A percentile compares a stretch with the other conserved stretches of the same genome.
Evolutionary conservation across 1,284 basidiomycete species (phyloP).

Genomic region (Pseudozyma sp.): DNA sequence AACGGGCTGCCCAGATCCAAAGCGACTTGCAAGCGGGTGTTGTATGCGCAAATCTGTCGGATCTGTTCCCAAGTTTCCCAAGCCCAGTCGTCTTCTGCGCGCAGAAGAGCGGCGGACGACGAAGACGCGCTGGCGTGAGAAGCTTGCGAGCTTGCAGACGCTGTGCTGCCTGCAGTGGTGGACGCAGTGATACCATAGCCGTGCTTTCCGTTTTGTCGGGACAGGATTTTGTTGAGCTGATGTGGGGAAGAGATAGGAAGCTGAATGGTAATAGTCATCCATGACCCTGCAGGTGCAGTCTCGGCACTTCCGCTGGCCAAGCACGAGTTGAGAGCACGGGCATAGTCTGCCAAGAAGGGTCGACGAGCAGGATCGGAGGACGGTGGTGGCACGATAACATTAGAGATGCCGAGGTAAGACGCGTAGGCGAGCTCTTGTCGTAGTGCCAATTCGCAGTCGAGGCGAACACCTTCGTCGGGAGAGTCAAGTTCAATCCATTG

Average conservation of each 20-base stretch:
- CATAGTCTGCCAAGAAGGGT: slow-evolving; percentile 87
- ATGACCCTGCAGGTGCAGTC: slow-evolving; percentile 48
- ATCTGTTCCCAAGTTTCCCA: slow-evolving; percentile 99
- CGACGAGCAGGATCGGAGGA: slow-evolving; percentile 75
- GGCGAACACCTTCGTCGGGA: slow-evolving; percentile 90
- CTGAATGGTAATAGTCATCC: slow-evolving; percentile 62
- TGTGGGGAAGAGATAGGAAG: slow-evolving; percentile 63
- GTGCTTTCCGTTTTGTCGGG: slow-evolving; percentile 40
- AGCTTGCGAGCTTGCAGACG: slow-evolving; percentile 37
- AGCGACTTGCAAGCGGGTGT: slow-evolving; percentile 79
- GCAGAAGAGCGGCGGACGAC: slow-evolving; percentile 76
- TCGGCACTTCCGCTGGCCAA: slow-evolving; percentile 54
- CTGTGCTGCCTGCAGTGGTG: slow-evolving; percentile 35
- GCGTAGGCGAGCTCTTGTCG: slow-evolving; percentile 93
- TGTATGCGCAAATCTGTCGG: slow-evolving; percentile 87
- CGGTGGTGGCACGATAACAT: slow-evolving; percentile 89
- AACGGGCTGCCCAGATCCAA: slow-evolving; percentile 89
- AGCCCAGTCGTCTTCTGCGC: slow-evolving; percentile 71
- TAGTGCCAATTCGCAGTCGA: slow-evolving; percentile 94
- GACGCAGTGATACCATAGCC: slow-evolving; percentile 36
- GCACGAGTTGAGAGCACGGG: slow-evolving; percentile 77
- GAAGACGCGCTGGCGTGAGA: slow-evolving; percentile 38
- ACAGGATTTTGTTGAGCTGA: slow-evolving; percentile 51
- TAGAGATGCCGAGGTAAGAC: slow-evolving; percentile 86
- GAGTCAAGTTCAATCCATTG: slow-evolving; percentile 97